phyloP scores from a whole-genome alignment of 2,329 filamentous ascomycete species.

The Calonectria pseudoreteaudii region DNA sequence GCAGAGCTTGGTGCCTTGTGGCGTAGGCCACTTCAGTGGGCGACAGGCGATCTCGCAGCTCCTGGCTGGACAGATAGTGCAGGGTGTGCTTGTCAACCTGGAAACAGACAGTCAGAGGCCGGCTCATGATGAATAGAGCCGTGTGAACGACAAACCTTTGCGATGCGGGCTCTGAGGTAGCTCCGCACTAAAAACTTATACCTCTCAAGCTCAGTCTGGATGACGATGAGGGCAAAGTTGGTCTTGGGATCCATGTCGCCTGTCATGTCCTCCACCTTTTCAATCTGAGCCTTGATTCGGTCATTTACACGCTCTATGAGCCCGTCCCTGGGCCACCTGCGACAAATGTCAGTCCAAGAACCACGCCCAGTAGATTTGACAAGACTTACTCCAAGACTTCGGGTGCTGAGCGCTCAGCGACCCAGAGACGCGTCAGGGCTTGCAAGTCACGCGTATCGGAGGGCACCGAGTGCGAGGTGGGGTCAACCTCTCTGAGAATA shows the following conservation, averaged over 20 bases:
- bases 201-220: conserved; percentile 95
- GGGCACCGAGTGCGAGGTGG: conserved; percentile 64
- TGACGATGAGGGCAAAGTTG: conserved; percentile 92
- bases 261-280: conserved; percentile 80
- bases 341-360: background rate
- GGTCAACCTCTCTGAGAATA: conserved; percentile 80
- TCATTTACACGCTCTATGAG: conserved; percentile 87
- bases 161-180: conserved; percentile 84
- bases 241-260: conserved; percentile 89
- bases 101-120: background rate
- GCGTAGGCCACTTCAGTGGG: conserved; percentile 84
- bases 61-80: conserved; percentile 73
- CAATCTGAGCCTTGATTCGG: conserved; percentile 76
- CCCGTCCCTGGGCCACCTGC: conserved; percentile 73
- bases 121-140: background rate
- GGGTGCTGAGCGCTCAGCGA: conserved; percentile 89
- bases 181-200: conserved; percentile 92
- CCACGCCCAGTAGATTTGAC: background rate
- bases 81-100: conserved; percentile 83
- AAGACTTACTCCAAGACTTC: conserved; percentile 82
- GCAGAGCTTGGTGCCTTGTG: conserved; percentile 83
- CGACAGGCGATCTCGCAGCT: conserved; percentile 74
- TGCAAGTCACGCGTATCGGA: conserved; percentile 82
- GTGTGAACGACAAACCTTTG: conserved; percentile 71
- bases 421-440: conserved; percentile 89